Evolutionary conservation across 176 grass and related monocot species (phyloP).

Genomic region (Typha latifolia): DNA sequence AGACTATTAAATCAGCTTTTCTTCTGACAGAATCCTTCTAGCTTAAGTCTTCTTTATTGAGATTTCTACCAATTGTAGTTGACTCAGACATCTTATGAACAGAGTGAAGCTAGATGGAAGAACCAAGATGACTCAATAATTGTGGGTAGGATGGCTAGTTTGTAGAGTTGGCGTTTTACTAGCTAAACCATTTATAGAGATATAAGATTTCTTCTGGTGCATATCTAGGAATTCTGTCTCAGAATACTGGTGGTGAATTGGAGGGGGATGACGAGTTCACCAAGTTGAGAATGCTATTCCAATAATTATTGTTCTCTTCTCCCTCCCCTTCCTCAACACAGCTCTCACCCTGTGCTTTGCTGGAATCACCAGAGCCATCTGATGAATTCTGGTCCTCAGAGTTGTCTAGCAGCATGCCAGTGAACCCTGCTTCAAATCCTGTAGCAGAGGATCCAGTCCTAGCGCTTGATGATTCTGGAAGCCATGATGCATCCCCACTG

Average conservation of each 20-base stretch:
- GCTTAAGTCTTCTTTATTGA: neutral
- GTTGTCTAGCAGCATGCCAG: constrained; percentile 37
- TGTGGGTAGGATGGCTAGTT: neutral
- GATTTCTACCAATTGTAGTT: neutral
- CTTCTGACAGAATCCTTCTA: neutral
- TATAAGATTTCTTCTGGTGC: neutral
- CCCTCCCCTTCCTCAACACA: constrained; percentile 21
- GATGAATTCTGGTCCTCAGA: constrained; percentile 22
- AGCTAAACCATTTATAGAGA: neutral
- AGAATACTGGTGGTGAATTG: constrained; percentile 1
- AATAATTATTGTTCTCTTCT: constrained; percentile 49
- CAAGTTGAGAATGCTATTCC: constrained; percentile 49
- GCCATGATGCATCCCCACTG: neutral
- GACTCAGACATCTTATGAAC: neutral
- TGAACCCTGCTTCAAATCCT: constrained; percentile 32
- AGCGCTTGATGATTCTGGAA: neutral
- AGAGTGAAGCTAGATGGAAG: too few relatives aligned
- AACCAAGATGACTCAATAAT: neutral
- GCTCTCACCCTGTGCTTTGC: constrained; percentile 1
- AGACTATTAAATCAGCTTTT: too few relatives aligned
- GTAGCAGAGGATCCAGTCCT: constrained; percentile 1
- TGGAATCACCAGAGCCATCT: constrained; percentile 3
- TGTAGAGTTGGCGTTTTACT: neutral
- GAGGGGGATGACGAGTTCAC: constrained; percentile 35
- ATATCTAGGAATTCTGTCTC: neutral